Conservation (phyloP, 352 stramenopile genomes). For the Pythium dissimile region DNA sequence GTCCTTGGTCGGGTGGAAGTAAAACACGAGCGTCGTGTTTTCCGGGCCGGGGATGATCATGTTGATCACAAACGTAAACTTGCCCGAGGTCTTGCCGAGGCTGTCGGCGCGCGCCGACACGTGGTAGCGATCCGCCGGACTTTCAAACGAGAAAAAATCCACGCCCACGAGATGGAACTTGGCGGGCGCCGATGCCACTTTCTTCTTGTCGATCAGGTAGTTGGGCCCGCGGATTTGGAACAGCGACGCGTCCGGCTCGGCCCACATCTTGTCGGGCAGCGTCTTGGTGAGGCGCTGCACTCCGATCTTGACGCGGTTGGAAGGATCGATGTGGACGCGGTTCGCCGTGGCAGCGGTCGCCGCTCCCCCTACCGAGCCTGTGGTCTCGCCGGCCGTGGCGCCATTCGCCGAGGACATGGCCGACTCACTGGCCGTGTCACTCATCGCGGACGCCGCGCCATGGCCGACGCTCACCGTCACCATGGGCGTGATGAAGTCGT, state of each 20-base stretch:
- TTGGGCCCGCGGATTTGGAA: conserved; percentile 86
- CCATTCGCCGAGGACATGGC: conserved; percentile 3
- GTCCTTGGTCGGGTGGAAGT: conserved; percentile 77
- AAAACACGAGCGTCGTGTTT: conserved; percentile 83
- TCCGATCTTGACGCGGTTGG: conserved; percentile 47
- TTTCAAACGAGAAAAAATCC: conserved; percentile 80
- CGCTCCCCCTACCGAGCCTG: neutral
- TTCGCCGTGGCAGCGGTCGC: neutral
- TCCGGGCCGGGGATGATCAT: conserved; percentile 84
- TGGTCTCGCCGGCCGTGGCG: conserved; percentile 17
- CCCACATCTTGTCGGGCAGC: conserved; percentile 81
- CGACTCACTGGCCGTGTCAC: conserved; percentile 17
- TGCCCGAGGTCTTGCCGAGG: conserved; percentile 61
- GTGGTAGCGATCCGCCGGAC: conserved; percentile 67
- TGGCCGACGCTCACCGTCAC: conserved; percentile 48
- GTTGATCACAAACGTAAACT: conserved; percentile 90
- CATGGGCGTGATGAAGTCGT: conserved; percentile 84
- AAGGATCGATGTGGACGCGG: conserved; percentile 55
- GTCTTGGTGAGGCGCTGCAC: conserved; percentile 69
- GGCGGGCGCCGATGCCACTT: conserved; percentile 60
- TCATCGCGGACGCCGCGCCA: neutral
- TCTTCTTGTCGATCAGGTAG: conserved; percentile 90
- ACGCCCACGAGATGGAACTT: conserved; percentile 83
- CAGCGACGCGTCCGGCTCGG: conserved; percentile 72
- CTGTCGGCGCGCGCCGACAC: conserved; percentile 65